Evolutionary conservation across 306 rosid species (phyloP), one percentile per base, ranked within the genome.

Genomic region (Vigna radiata): DNA sequence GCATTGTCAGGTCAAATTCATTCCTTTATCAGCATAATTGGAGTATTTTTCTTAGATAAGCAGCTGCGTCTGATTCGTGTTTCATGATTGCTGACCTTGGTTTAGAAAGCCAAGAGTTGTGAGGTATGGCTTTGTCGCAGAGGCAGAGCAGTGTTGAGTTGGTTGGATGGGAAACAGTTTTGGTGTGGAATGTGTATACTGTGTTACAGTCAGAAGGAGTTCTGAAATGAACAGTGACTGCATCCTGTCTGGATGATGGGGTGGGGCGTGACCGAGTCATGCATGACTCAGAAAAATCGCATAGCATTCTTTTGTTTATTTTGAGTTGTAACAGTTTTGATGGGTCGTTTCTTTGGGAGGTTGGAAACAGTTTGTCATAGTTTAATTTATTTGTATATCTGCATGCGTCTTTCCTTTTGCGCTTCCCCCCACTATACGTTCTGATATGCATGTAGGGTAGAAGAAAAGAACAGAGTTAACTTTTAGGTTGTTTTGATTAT

Each of bases 311-410:
- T 85, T 58, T 66, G 15, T 31, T 65, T 65, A 12, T 31, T 68
- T 17, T 37, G 53, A 80, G 49, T 81, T 72, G 48, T 27, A 65
- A 60, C 83, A 86, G 83, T 86, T 85, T 86, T 86, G 89, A 47
- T 19, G 46, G 55, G 78, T 82, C 72, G 31, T 85, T 77, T 76
- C 37, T 33, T 33, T 33, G 6, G 43, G 66, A 56, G 41, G 76
- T 68, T 11, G 47, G 39, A 60, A 69, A 61, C 82, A 43, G 2
- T 21, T 63, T 69, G 47, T 68, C 77, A 43, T 25, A 48, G 66
- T 69, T 82, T 75, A 52, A 75, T 82, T 76, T 66, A 49, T 79
- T 66, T 85, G 71, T 76, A 72, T 79, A 66, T 82, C 31, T 4
- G 65, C 27, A 54, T 47, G 78, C 31, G 65, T 68, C 14, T 43